Conservation (phyloP, 345 rosid genomes). For the Dimocarpus longan region DNA sequence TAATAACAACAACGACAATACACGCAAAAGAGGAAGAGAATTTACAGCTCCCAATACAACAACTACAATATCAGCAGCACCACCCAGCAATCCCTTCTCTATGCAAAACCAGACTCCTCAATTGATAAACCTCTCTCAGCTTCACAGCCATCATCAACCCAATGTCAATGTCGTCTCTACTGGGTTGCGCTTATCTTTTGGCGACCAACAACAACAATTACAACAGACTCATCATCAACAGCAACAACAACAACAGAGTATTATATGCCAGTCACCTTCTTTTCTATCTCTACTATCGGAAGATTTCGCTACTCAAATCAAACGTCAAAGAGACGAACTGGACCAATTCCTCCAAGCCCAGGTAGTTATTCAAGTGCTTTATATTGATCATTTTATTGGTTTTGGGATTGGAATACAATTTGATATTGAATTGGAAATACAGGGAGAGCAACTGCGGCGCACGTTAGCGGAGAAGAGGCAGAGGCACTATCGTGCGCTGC, state of each 20-base stretch:
- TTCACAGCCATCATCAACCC: conserved; percentile 42
- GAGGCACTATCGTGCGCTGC: conserved; percentile 72
- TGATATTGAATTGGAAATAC: neutral
- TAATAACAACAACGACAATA: conserved; percentile 21
- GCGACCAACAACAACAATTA: conserved; percentile 46
- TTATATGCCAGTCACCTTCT: conserved; percentile 33
- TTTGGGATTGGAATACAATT: neutral
- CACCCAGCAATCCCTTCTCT: conserved; percentile 36
- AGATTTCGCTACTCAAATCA: conserved; percentile 62
- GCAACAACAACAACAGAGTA: conserved; percentile 35
- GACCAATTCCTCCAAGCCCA: conserved; percentile 77
- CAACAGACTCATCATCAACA: conserved; percentile 30
- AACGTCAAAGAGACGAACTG: conserved; percentile 71
- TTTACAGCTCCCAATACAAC: conserved; percentile 22
- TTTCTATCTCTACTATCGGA: conserved; percentile 40
- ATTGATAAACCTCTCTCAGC: conserved; percentile 56
- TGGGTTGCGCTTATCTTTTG: conserved; percentile 73
- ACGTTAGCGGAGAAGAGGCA: conserved; percentile 71
- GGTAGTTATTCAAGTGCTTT: conserved; percentile 39
- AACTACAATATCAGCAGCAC: conserved; percentile 12
- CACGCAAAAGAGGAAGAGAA: conserved; percentile 74
- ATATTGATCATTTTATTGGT: neutral
- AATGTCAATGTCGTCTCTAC: conserved; percentile 80
- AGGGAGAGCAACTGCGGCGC: conserved; percentile 84
- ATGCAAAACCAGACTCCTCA: conserved; percentile 55